phyloP scores from a whole-genome alignment of 306 rosid species.

The Vicia sativa region DNA sequence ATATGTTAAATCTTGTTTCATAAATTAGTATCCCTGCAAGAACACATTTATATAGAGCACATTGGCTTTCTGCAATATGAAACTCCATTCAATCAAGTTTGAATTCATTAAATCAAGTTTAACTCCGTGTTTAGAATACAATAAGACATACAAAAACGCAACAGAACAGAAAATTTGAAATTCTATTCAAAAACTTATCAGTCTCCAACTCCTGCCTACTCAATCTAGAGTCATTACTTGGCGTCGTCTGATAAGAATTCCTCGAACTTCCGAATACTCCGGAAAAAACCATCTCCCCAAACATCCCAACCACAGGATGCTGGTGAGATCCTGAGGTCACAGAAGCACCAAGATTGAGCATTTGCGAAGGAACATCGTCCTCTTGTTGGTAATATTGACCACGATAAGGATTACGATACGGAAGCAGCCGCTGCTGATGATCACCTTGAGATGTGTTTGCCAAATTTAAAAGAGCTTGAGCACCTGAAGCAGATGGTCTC shows the following conservation, averaged over 20 bases:
- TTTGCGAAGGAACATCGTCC: slow-evolving; percentile 49
- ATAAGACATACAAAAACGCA: slow-evolving; percentile 80
- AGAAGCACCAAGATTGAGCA: slow-evolving; percentile 52
- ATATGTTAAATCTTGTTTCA: neutral
- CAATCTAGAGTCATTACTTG: slow-evolving; percentile 58
- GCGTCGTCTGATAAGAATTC: slow-evolving; percentile 55
- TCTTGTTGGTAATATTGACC: slow-evolving; percentile 55
- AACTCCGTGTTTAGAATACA: slow-evolving; percentile 54
- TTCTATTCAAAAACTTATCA: slow-evolving; percentile 75
- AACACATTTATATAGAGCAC: neutral
- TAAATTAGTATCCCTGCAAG: neutral
- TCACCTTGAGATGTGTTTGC: slow-evolving; percentile 45
- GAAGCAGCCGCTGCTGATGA: slow-evolving; percentile 72
- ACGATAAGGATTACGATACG: slow-evolving; percentile 77
- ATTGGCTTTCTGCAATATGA: too few relatives aligned
- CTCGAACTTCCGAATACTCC: slow-evolving; percentile 75
- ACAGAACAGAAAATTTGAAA: slow-evolving; percentile 81
- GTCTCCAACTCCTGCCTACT: slow-evolving; percentile 89
- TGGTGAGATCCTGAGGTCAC: slow-evolving; percentile 46
- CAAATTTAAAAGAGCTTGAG: slow-evolving; percentile 37
- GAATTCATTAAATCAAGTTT: slow-evolving; percentile 18
- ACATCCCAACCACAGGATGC: slow-evolving; percentile 65
- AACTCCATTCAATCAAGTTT: too few relatives aligned
- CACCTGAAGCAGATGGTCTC: slow-evolving; percentile 71
- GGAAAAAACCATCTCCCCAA: slow-evolving; percentile 76